Percentiles rank a stretch among this genome's conserved stretches.
Evolutionary conservation across 169 alveolate genomes (phyloP).

Genomic region (Cyclospora cayetanensis): DNA sequence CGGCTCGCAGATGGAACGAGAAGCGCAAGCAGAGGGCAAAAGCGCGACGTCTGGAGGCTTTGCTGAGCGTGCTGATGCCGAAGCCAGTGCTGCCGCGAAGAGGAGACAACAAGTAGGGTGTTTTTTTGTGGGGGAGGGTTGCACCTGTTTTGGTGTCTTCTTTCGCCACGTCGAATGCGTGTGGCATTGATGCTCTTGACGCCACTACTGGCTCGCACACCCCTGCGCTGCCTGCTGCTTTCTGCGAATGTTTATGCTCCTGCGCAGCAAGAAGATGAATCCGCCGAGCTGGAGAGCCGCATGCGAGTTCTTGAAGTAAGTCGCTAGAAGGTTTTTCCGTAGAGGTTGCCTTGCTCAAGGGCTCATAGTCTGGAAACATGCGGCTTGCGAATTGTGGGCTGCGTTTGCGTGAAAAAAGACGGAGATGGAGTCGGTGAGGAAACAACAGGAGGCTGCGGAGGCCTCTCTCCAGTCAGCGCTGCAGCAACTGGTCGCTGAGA

Average conservation of each 20-base stretch:
- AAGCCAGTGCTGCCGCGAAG: not conserved
- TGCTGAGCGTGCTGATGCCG: too few species aligned
- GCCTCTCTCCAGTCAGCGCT: not conserved
- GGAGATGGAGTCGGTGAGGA: not conserved
- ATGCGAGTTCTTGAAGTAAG: not conserved
- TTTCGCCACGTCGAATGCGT: not conserved
- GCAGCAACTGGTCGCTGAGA: not conserved
- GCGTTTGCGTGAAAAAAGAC: not conserved
- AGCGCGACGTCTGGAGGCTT: too few species aligned
- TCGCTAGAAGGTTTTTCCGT: not conserved
- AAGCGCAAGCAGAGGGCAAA: not conserved
- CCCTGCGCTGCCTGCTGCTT: not conserved
- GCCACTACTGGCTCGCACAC: not conserved
- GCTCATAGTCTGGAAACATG: not conserved
- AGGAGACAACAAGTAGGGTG: not conserved
- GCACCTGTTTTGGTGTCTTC: not conserved
- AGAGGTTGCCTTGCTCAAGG: constrained; percentile 4
- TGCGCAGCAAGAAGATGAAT: not conserved
- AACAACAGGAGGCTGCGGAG: not conserved
- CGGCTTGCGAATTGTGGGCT: not conserved
- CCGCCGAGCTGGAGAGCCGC: not conserved
- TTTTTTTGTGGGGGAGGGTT: not conserved
- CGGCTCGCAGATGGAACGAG: not conserved
- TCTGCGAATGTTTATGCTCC: not conserved
- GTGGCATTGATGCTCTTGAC: not conserved